phyloP scores from a whole-genome alignment of 345 rosid genomes.

The Citrus sp. region DNA sequence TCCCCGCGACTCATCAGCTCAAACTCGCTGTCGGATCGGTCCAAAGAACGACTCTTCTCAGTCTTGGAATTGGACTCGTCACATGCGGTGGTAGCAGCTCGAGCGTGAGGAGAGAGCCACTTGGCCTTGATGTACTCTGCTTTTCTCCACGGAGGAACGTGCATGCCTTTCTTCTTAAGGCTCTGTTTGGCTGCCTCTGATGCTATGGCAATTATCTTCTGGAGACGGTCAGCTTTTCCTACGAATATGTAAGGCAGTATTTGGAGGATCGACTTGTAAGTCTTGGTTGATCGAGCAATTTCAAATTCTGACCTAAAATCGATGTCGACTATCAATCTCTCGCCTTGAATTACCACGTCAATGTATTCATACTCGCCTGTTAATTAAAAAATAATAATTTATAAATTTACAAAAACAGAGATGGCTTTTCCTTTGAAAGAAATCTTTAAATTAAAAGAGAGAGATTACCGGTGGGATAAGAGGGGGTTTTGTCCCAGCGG shows the following conservation, averaged over 20 bases:
- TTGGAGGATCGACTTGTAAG: slow-evolving; percentile 67
- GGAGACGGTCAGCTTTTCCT: slow-evolving; percentile 68
- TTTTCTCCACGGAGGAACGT: slow-evolving; percentile 86
- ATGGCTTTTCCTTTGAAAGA: background rate
- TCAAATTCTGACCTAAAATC: slow-evolving; percentile 88
- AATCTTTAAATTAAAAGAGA: background rate
- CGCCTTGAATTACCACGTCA: slow-evolving; percentile 57
- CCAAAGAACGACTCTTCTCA: slow-evolving; percentile 21
- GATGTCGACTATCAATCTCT: slow-evolving; percentile 66
- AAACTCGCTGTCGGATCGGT: slow-evolving; percentile 3
- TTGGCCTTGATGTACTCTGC: slow-evolving; percentile 76
- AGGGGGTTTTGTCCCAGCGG: slow-evolving; percentile 76
- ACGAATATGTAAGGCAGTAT: slow-evolving; percentile 69
- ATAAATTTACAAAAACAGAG: background rate
- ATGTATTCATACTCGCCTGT: slow-evolving; percentile 81
- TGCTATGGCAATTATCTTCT: slow-evolving; percentile 52
- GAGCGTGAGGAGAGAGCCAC: slow-evolving; percentile 65
- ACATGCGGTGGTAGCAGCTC: slow-evolving; percentile 18
- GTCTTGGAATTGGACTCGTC: slow-evolving; percentile 9
- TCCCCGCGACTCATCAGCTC: background rate
- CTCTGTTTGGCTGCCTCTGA: slow-evolving; percentile 78
- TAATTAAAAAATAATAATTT: background rate
- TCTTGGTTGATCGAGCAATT: slow-evolving; percentile 77
- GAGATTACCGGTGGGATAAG: slow-evolving; percentile 66
- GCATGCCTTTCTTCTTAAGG: slow-evolving; percentile 91